Percentiles rank a stretch among this genome's conserved stretches.
phyloP scores from a whole-genome alignment of 148 eudicot genomes.

The Cornus florida region DNA sequence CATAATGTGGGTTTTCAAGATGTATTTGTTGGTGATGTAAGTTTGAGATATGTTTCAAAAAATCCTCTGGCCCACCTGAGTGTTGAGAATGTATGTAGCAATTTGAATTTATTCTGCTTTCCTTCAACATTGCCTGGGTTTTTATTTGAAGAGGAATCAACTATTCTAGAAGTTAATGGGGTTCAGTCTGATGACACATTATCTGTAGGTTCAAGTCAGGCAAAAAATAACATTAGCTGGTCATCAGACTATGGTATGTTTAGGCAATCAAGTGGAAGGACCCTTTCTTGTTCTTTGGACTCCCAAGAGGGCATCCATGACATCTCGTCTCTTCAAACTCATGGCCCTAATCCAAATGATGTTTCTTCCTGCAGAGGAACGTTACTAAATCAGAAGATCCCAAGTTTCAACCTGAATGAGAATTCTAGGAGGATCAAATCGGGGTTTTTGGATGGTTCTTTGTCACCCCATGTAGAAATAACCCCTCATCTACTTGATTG shows the following conservation, averaged over 20 bases:
- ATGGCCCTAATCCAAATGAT: constrained; percentile 23
- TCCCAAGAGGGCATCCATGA: constrained; percentile 37
- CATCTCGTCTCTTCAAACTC: constrained; percentile 18
- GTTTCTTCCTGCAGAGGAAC: constrained; percentile 44
- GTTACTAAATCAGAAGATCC: constrained; percentile 26
- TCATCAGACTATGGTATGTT: constrained; percentile 37
- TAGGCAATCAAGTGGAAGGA: constrained; percentile 39
- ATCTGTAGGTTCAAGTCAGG: constrained; percentile 20
- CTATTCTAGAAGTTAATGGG: constrained; percentile 22
- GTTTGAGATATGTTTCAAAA: constrained; percentile 23
- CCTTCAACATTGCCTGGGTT: constrained; percentile 49
- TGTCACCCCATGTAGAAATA: constrained; percentile 49
- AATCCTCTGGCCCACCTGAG: constrained; percentile 18
- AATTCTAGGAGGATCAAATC: constrained; percentile 40
- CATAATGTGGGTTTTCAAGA: constrained; percentile 29
- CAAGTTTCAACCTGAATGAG: constrained; percentile 25
- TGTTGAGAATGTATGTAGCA: constrained; percentile 37
- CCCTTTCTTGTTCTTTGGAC: constrained; percentile 56
- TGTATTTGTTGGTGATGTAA: constrained; percentile 22
- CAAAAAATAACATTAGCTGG: constrained; percentile 41
- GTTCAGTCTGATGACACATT: constrained; percentile 32
- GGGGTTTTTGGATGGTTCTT: constrained; percentile 35
- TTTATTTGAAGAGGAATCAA: constrained; percentile 31
- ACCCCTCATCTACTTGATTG: constrained; percentile 64
- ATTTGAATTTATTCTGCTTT: constrained; percentile 52